A percentile compares a stretch with the other conserved stretches of the same genome.
Evolutionary conservation across 2,329 filamentous ascomycete genomes (phyloP).

Genomic region (Claviceps lovelessii): DNA sequence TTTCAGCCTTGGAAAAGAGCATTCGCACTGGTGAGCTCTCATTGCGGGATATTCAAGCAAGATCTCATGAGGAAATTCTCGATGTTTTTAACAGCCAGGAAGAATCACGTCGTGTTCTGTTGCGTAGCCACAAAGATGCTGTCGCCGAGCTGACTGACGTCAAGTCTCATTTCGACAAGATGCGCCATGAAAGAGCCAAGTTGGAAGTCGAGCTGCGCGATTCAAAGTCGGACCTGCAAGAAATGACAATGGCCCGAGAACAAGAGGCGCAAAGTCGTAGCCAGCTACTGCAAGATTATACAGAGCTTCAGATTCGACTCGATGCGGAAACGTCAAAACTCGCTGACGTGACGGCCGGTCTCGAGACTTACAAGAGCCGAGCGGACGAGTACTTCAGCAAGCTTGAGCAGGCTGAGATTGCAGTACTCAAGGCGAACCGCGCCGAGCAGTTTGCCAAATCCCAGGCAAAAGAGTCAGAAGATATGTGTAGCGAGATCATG

Average conservation of each 20-base stretch:
- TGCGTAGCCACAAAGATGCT: slow-evolving; percentile 74
- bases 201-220: slow-evolving; percentile 82
- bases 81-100: slow-evolving; percentile 89
- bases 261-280: slow-evolving; percentile 78
- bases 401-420: slow-evolving; percentile 90
- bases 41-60: slow-evolving; percentile 78
- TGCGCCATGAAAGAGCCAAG: slow-evolving; percentile 66
- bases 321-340: slow-evolving; percentile 80
- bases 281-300: slow-evolving; percentile 81
- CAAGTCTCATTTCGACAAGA: slow-evolving; percentile 72
- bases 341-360: slow-evolving; percentile 67
- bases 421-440: slow-evolving; percentile 78
- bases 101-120: slow-evolving; percentile 65
- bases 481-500: slow-evolving; percentile 80
- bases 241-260: slow-evolving; percentile 63
- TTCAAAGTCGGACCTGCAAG: slow-evolving; percentile 66
- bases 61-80: slow-evolving; percentile 86
- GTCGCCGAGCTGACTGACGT: slow-evolving; percentile 74
- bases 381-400: slow-evolving; percentile 96
- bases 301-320: slow-evolving; percentile 82
- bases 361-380: slow-evolving; percentile 78
- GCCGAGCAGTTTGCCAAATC: slow-evolving; percentile 90
- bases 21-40: slow-evolving; percentile 79
- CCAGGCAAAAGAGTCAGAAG: slow-evolving; percentile 80
- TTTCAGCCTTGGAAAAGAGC: slow-evolving; percentile 75